These are phyloP conservation scores for Phlebiopsis flavidoalba DNA, from an alignment of 768 basidiomycete genomes.

Conservation along the genomic window DNA sequence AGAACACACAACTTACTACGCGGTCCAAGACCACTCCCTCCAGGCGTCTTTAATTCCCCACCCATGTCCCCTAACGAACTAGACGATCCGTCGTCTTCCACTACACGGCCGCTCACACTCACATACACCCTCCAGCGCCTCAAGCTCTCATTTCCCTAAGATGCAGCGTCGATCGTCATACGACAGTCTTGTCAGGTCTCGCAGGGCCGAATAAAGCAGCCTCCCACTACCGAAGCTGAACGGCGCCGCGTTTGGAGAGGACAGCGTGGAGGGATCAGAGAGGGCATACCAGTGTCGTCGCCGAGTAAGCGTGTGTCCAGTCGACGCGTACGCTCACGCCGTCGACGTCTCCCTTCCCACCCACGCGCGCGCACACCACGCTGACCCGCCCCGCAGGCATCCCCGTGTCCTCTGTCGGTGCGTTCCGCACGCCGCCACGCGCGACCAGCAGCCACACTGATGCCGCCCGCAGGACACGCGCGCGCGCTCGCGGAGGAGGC, in stretches of 20 bases:
- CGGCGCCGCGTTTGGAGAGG: conserved; percentile 31
- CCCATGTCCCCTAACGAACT: conserved; percentile 32
- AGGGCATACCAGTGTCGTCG: conserved; percentile 59
- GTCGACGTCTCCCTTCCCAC: conserved; percentile 38
- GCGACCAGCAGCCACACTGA: not conserved
- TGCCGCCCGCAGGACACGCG: conserved; percentile 59
- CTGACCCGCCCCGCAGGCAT: conserved; percentile 14
- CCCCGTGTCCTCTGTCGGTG: conserved; percentile 9
- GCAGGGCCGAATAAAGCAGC: conserved; percentile 74
- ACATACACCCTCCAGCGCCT: conserved; percentile 6
- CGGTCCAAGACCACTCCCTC: conserved; percentile 56
- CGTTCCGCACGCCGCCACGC: not conserved
- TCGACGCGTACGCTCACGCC: conserved; percentile 74
- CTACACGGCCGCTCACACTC: conserved; percentile 19
- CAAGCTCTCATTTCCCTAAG: conserved; percentile 24
- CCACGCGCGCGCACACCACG: not conserved
- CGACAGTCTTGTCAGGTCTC: conserved; percentile 61
- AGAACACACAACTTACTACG: conserved; percentile 63
- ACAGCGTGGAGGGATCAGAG: conserved; percentile 51
- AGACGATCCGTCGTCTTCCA: conserved; percentile 11
- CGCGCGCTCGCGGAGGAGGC: conserved; percentile 79
- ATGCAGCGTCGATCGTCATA: conserved; percentile 63
- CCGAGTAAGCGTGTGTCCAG: conserved; percentile 55
- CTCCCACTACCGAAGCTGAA: conserved; percentile 48
- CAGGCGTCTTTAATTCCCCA: conserved; percentile 33